Percentiles rank a stretch among this genome's conserved stretches.
phyloP scores from a whole-genome alignment of 352 stramenopile species.

The Pythium oligandrum region DNA sequence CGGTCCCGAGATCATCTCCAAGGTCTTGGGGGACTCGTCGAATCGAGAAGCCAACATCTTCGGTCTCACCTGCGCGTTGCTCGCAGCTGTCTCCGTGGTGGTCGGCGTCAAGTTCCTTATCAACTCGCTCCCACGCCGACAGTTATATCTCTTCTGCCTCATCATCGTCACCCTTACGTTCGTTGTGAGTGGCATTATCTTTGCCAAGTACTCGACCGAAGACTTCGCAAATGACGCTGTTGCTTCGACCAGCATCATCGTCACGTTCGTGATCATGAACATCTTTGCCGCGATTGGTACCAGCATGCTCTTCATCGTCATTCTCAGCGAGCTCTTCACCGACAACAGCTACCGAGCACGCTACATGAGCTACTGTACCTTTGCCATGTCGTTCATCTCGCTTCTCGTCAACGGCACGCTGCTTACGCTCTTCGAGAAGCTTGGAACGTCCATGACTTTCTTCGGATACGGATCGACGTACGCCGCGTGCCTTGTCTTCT shows the following conservation, averaged over 20 bases:
- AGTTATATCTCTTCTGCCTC: slow-evolving; percentile 70
- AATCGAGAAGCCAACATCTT: slow-evolving; percentile 72
- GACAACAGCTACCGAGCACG: slow-evolving; percentile 72
- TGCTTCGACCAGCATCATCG: slow-evolving; percentile 52
- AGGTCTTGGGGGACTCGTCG: slow-evolving; percentile 52
- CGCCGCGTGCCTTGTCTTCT: slow-evolving; percentile 60
- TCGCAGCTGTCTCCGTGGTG: slow-evolving; percentile 65
- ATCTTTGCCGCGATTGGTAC: slow-evolving; percentile 69
- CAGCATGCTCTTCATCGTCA: slow-evolving; percentile 80
- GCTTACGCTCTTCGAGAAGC: slow-evolving; percentile 66
- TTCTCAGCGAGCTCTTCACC: slow-evolving; percentile 81
- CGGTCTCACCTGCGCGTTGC: slow-evolving; percentile 56
- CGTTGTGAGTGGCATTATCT: slow-evolving; percentile 56
- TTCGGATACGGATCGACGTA: slow-evolving; percentile 62
- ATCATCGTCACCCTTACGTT: slow-evolving; percentile 68
- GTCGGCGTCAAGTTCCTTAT: slow-evolving; percentile 68
- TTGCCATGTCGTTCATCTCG: slow-evolving; percentile 84
- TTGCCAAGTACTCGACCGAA: slow-evolving; percentile 58
- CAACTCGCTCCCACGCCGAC: slow-evolving; percentile 52
- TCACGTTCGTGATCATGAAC: slow-evolving; percentile 67
- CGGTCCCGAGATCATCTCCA: slow-evolving; percentile 76
- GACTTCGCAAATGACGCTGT: slow-evolving; percentile 42
- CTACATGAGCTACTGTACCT: slow-evolving; percentile 89
- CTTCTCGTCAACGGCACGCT: slow-evolving; percentile 79
- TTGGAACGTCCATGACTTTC: slow-evolving; percentile 67